Evolutionary conservation across 2,329 filamentous ascomycete genomes (phyloP).

Genomic region (Ophiostoma montium): DNA sequence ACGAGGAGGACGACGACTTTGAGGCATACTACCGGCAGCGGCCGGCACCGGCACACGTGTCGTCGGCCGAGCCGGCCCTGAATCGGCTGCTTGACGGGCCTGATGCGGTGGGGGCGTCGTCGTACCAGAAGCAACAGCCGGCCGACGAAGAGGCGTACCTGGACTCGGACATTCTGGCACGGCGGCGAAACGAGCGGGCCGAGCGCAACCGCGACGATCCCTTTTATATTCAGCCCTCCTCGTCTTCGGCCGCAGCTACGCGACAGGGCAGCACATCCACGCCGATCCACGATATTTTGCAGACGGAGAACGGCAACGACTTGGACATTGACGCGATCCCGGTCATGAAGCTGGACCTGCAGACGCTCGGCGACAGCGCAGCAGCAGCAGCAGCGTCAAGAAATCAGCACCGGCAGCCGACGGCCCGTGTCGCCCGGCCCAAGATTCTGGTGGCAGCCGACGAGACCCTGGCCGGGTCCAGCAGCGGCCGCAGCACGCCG

Average conservation of each 20-base stretch:
- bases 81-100: slow-evolving; percentile 31
- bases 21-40: slow-evolving; percentile 50
- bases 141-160: slow-evolving; percentile 47
- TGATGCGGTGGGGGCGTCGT: slow-evolving; percentile 25
- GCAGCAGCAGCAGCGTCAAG: slow-evolving; percentile 2
- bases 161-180: slow-evolving; percentile 59
- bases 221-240: slow-evolving; percentile 62
- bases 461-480: slow-evolving; percentile 44
- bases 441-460: slow-evolving; percentile 57
- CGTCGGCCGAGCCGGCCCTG: slow-evolving; percentile 41
- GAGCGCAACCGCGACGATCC: slow-evolving; percentile 87
- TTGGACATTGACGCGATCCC: slow-evolving; percentile 91
- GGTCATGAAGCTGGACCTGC: slow-evolving; percentile 81
- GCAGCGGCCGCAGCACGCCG: slow-evolving; percentile 26
- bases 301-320: slow-evolving; percentile 58
- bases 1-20: slow-evolving; percentile 49
- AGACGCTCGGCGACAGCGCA: slow-evolving; percentile 27
- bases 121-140: slow-evolving; percentile 14
- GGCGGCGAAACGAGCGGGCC: slow-evolving; percentile 59
- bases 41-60: slow-evolving; percentile 35
- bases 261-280: slow-evolving; percentile 41
- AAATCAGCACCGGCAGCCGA: background rate
- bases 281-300: slow-evolving; percentile 63
- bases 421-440: slow-evolving; percentile 26
- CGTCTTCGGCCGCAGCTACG: slow-evolving; percentile 13